Percentiles rank a stretch among this genome's conserved stretches.
Evolutionary conservation across 2,329 filamentous ascomycete species (phyloP).

Genomic region (Penicillium sp.): DNA sequence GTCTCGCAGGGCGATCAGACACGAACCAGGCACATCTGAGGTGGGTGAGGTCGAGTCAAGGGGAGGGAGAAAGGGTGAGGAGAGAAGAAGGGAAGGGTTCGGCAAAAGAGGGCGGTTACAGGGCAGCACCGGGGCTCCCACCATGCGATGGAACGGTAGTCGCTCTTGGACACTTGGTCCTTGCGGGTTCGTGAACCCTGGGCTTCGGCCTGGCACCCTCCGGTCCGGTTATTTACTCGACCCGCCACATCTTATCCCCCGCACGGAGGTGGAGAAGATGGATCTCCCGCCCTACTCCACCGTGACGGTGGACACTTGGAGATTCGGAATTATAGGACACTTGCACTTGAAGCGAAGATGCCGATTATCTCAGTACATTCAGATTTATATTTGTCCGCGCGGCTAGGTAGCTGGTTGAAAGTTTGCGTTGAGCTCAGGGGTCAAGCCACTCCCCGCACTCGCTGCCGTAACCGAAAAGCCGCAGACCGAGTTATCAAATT

Average conservation of each 20-base stretch:
- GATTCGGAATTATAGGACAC: no score
- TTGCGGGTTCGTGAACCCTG: neutral
- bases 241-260: constrained; percentile 6
- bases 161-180: neutral
- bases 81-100: neutral
- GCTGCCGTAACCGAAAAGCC: no score
- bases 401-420: no score
- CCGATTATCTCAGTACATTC: no score
- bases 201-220: neutral
- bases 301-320: no score
- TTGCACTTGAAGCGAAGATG: no score
- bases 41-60: neutral
- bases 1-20: constrained; percentile 1
- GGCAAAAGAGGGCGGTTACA: constrained; percentile 2
- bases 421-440: no score
- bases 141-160: constrained; percentile 5
- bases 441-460: no score
- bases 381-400: no score
- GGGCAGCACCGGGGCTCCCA: neutral
- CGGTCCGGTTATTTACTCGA: neutral
- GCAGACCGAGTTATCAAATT: no score
- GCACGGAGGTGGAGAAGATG: neutral
- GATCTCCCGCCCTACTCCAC: constrained; percentile 1
- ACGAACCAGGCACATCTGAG: constrained; percentile 6
- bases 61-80: neutral